Evolutionary conservation across 78 protist species (phyloP).

Genomic region (Chrysochromulina parva): DNA sequence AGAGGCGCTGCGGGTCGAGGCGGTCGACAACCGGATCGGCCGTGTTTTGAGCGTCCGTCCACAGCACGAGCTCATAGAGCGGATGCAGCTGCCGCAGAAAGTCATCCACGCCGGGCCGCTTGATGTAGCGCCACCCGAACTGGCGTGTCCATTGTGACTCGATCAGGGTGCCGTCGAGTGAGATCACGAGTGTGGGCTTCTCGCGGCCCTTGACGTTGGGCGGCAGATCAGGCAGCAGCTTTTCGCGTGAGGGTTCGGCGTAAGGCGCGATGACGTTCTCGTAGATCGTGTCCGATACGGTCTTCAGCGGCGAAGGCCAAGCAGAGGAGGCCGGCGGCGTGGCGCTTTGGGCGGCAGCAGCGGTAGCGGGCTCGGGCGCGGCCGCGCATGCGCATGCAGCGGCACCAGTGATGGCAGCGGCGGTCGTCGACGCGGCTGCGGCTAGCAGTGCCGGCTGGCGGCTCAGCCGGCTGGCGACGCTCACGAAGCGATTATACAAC

Average conservation of each 20-base stretch:
- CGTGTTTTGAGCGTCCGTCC: background rate
- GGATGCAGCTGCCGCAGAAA: background rate
- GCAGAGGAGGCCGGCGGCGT: too few species aligned
- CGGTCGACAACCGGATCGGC: background rate
- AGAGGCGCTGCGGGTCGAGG: background rate
- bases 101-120: slow-evolving; percentile 8
- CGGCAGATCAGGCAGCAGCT: background rate
- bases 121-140: slow-evolving; percentile 15
- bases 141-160: background rate
- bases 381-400: too few species aligned
- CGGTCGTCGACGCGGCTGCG: too few species aligned
- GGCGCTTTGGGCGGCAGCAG: too few species aligned
- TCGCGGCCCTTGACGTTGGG: background rate
- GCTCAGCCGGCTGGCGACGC: too few species aligned
- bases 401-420: too few species aligned
- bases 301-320: background rate
- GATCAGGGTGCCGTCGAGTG: background rate
- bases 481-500: too few species aligned
- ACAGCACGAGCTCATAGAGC: background rate
- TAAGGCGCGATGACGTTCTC: background rate
- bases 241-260: background rate
- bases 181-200: background rate
- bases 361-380: too few species aligned
- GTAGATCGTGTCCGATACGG: background rate
- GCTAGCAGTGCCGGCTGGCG: too few species aligned